phyloP scores from a whole-genome alignment of 495 filamentous ascomycete species.

The Penicillium ochrochloron region DNA sequence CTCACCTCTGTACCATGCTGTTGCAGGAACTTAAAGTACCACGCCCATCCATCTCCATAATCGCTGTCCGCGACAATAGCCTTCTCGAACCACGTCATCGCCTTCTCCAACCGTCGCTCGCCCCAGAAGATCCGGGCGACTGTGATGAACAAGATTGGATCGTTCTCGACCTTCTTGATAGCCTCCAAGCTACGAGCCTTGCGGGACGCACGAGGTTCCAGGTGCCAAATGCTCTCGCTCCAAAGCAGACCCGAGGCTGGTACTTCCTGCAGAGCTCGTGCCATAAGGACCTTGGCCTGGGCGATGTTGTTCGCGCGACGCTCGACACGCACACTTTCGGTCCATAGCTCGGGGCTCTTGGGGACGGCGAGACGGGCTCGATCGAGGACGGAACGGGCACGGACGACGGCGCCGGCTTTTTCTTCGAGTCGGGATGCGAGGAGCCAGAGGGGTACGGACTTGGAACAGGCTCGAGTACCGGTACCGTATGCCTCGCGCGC shows the following conservation, averaged over 20 bases:
- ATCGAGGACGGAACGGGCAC: constrained; percentile 90
- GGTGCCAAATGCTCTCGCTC: constrained; percentile 91
- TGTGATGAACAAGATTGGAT: constrained; percentile 80
- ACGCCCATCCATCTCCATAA: constrained; percentile 92
- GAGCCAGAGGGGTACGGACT: constrained; percentile 85
- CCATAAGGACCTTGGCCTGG: constrained; percentile 90
- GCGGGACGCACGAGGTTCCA: constrained; percentile 87
- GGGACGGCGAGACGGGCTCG: constrained; percentile 83
- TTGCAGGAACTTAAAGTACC: constrained; percentile 92
- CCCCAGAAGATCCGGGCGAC: constrained; percentile 78
- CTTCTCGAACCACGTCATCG: constrained; percentile 95
- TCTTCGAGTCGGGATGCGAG: constrained; percentile 89
- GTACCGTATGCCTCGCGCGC: constrained; percentile 90
- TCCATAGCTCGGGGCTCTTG: constrained; percentile 84
- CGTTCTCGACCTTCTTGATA: constrained; percentile 94
- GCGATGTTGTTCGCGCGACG: constrained; percentile 80
- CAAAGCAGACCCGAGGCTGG: constrained; percentile 90
- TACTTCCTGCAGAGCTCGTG: constrained; percentile 86
- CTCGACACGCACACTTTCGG: constrained; percentile 89
- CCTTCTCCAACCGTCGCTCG: constrained; percentile 84
- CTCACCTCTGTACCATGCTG: constrained; percentile 82
- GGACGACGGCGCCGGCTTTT: constrained; percentile 78
- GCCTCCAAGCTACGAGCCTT: constrained; percentile 90
- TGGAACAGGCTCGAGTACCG: constrained; percentile 83
- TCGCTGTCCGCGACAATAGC: constrained; percentile 85